These are phyloP conservation scores for Diospyros lotus DNA, from an alignment of 148 eudicot species.

Conservation along the genomic window DNA sequence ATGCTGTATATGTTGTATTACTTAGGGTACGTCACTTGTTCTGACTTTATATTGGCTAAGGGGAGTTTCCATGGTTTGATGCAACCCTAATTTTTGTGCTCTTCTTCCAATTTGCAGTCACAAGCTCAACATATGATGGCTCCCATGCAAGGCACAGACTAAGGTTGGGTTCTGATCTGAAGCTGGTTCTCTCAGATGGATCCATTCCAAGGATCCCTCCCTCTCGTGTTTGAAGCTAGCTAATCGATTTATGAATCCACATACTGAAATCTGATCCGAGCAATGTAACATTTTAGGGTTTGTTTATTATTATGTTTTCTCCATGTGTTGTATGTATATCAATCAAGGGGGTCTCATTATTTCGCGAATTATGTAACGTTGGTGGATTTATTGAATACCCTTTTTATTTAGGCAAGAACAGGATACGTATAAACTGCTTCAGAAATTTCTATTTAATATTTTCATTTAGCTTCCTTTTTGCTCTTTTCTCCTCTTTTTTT, in stretches of 20 bases:
- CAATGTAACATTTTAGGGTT: slow-evolving; percentile 5
- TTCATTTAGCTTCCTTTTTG: neutral
- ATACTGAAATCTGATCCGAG: neutral
- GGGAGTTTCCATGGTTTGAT: neutral
- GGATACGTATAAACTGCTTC: neutral
- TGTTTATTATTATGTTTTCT: neutral
- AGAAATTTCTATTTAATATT: neutral
- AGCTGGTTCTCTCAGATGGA: too few species aligned
- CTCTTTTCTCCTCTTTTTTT: neutral
- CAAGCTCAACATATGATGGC: slow-evolving; percentile 57
- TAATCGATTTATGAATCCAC: neutral
- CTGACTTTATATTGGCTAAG: neutral
- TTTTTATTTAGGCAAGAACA: neutral
- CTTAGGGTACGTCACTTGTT: too few species aligned
- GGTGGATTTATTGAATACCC: slow-evolving; percentile 8
- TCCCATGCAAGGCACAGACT: slow-evolving; percentile 56
- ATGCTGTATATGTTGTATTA: too few species aligned
- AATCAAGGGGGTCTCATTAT: neutral
- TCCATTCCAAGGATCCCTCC: too few species aligned
- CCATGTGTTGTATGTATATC: too few species aligned
- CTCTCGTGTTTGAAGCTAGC: slow-evolving; percentile 3
- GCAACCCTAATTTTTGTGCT: neutral
- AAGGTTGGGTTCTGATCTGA: slow-evolving; percentile 9
- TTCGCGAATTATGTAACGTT: slow-evolving; percentile 5
- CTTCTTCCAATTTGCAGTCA: slow-evolving; percentile 12